Evolutionary conservation across 2,329 filamentous ascomycete genomes (phyloP).

Genomic region (Salinomyces thailandicus): DNA sequence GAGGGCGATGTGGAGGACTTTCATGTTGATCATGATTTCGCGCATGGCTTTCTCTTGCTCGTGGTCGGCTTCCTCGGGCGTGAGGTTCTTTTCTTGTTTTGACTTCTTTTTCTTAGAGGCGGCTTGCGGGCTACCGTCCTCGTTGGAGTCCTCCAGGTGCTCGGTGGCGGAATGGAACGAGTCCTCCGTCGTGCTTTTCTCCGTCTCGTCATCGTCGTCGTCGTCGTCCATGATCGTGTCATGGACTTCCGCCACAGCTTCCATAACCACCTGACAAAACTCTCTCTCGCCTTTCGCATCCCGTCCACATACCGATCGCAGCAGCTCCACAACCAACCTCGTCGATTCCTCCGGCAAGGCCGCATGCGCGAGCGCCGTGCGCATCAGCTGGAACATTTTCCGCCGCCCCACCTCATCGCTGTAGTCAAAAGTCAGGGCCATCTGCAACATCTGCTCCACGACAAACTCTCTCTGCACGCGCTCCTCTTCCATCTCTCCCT

Average conservation of each 20-base stretch:
- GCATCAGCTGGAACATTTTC: slow-evolving; percentile 88
- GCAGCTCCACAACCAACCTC: slow-evolving; percentile 70
- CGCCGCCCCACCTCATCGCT: slow-evolving; percentile 91
- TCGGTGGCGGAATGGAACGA: slow-evolving; percentile 92
- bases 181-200: slow-evolving; percentile 46
- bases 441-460: slow-evolving; percentile 87
- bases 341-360: slow-evolving; percentile 89
- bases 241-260: slow-evolving; percentile 92
- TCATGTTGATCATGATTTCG: slow-evolving; percentile 96
- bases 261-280: slow-evolving; percentile 75
- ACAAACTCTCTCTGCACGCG: slow-evolving; percentile 89
- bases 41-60: slow-evolving; percentile 65
- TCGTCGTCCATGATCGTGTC: slow-evolving; percentile 74
- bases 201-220: slow-evolving; percentile 40
- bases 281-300: slow-evolving; percentile 66
- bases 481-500: slow-evolving; percentile 54
- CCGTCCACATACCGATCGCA: slow-evolving; percentile 72
- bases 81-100: slow-evolving; percentile 40
- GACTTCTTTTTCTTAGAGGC: slow-evolving; percentile 30
- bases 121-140: slow-evolving; percentile 36
- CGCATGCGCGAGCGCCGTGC: slow-evolving; percentile 73
- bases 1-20: slow-evolving; percentile 92
- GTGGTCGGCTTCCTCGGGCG: slow-evolving; percentile 45
- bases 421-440: slow-evolving; percentile 85
- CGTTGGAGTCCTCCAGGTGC: slow-evolving; percentile 59